Conservation (phyloP, 1,284 basidiomycete genomes). For the Cerrena zonata region DNA sequence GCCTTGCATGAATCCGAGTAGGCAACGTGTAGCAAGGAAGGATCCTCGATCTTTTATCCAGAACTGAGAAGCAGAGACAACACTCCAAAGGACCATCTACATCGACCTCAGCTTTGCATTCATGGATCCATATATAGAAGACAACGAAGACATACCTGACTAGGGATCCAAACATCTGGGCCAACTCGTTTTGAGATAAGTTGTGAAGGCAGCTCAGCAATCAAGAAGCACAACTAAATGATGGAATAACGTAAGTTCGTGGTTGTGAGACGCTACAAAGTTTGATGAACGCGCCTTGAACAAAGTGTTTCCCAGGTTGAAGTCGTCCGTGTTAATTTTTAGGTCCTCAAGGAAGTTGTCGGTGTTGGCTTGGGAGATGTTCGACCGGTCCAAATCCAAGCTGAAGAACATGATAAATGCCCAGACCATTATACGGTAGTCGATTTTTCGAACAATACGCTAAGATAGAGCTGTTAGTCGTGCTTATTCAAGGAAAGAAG, state of each 20-base stretch:
- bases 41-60: slow-evolving; percentile 52
- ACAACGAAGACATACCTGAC: slow-evolving; percentile 39
- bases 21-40: slow-evolving; percentile 40
- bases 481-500: not conserved
- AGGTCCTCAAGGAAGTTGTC: slow-evolving; percentile 65
- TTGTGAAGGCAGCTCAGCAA: slow-evolving; percentile 66
- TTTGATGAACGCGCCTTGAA: slow-evolving; percentile 22
- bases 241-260: slow-evolving; percentile 18
- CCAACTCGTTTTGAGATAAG: slow-evolving; percentile 67
- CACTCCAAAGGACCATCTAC: slow-evolving; percentile 51
- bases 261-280: no score
- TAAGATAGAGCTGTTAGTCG: slow-evolving; percentile 17
- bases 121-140: not conserved
- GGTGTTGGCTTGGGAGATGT: slow-evolving; percentile 59
- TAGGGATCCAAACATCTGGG: slow-evolving; percentile 69
- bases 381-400: slow-evolving; percentile 49
- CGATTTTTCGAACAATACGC: slow-evolving; percentile 55
- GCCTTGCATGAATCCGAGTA: slow-evolving; percentile 49
- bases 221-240: slow-evolving; percentile 53
- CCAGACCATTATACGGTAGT: slow-evolving; percentile 61
- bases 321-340: slow-evolving; percentile 55
- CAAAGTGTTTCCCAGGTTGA: slow-evolving; percentile 58
- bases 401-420: slow-evolving; percentile 59
- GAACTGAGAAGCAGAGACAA: slow-evolving; percentile 57
- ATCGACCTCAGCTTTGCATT: slow-evolving; percentile 6